Base-by-base conservation (phyloP, 148 eudicot genomes). In the Camellia sinensis region DNA sequence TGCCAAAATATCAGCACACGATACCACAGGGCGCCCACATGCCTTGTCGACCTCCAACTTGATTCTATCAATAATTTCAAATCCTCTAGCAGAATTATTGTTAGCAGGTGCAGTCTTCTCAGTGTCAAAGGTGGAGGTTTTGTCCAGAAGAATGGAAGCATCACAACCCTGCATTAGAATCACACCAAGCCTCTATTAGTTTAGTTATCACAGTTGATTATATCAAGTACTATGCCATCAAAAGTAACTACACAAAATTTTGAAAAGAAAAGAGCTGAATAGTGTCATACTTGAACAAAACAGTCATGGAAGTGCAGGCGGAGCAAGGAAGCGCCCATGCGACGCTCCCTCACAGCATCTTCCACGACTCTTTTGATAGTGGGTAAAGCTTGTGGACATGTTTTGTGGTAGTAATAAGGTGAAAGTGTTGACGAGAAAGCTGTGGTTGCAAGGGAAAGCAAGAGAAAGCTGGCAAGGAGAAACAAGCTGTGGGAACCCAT, bases 281-380 rank as follows among this genome's bases (percentile, higher is more conserved):
- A 45, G 29, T 0, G 29, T 46, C 67, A n/a, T 76, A 79, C 87
- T 15, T 75, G 56, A 19, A 85, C 87, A 56, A 85, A 85, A 50
- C 87, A 85, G 18, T 85, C 87, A 29, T 85, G 87, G 52, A 85
- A 85, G 54, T 81, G 82, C 6, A 82, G 82, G 43, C 87, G 87
- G 2, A 85, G 43, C 18, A 85, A 62, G 71, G 87, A 85, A 76
- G 87, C 87, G 4, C 87, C 87, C 82, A 85, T 81, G 43, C 87
- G 87, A 0, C 59, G 65, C 57, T 85, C 84, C 68, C 37, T 43
- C 56, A 85, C 60, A 17, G 82, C 87, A 0, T 52, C 82, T 7
- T 76, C 57, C 0, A 82, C 82, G 0, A 54, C 82, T 0, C 70
- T 71, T 80, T 79, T 82, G 44, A 85, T 85, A 60, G 87, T 76